Conservation (phyloP, 192 early-diverging fungal species). For the Umbelopsis sp. region DNA sequence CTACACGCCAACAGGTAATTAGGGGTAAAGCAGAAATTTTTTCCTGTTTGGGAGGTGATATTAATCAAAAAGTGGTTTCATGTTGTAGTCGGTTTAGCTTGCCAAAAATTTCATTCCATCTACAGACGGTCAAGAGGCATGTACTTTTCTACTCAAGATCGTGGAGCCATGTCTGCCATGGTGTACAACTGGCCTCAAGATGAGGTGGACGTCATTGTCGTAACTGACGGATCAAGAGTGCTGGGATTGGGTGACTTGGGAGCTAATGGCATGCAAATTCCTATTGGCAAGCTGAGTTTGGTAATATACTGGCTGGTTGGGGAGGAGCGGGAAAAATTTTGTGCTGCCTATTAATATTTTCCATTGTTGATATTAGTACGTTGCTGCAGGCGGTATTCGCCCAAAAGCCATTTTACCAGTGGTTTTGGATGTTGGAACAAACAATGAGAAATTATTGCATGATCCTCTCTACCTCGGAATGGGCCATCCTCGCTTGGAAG, state of each 20-base stretch:
- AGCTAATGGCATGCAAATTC: constrained; percentile 44
- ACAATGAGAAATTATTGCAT: constrained; percentile 37
- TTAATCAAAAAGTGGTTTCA: too few relatives aligned
- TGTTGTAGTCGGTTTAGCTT: constrained; percentile 59
- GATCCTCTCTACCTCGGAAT: constrained; percentile 45
- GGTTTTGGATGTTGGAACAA: constrained; percentile 43
- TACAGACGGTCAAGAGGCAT: constrained; percentile 57
- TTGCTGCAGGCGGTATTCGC: constrained; percentile 44
- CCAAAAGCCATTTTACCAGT: constrained; percentile 42
- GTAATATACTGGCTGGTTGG: constrained; percentile 21
- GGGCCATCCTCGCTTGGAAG: constrained; percentile 40
- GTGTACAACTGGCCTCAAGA: constrained; percentile 61
- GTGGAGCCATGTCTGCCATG: constrained; percentile 58
- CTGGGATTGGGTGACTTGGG: constrained; percentile 44
- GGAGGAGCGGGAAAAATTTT: neutral
- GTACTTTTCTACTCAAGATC: constrained; percentile 54
- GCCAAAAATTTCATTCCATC: constrained; percentile 52
- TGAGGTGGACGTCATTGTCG: constrained; percentile 51
- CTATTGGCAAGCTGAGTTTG: constrained; percentile 46
- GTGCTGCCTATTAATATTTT: neutral
- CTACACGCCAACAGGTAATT: constrained; percentile 58
- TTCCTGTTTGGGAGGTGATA: neutral
- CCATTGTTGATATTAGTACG: constrained; percentile 31
- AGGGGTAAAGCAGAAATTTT: constrained; percentile 1
- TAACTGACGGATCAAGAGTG: constrained; percentile 40